A percentile compares a stretch with the other conserved stretches of the same genome.
phyloP scores from a whole-genome alignment of 352 stramenopile species.

The Blastocystis sp. region DNA sequence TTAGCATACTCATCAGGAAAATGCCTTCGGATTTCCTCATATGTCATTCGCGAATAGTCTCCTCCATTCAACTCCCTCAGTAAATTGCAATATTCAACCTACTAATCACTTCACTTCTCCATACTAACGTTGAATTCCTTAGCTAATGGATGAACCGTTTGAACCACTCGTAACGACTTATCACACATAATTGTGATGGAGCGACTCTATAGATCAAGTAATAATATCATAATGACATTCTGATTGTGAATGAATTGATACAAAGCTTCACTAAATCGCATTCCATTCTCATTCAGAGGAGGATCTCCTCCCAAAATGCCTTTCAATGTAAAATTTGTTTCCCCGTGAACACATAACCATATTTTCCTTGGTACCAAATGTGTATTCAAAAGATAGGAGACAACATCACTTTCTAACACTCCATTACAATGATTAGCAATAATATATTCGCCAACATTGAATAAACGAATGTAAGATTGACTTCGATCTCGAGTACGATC shows the following conservation, averaged over 20 bases:
- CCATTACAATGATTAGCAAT: slow-evolving; percentile 66
- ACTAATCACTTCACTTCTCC: background rate
- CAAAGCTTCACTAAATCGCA: slow-evolving; percentile 74
- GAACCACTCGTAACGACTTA: slow-evolving; percentile 36
- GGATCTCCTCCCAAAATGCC: slow-evolving; percentile 69
- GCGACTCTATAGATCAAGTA: background rate
- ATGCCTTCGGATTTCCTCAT: slow-evolving; percentile 74
- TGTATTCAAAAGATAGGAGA: slow-evolving; percentile 74
- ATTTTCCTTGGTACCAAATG: slow-evolving; percentile 80
- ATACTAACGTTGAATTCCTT: slow-evolving; percentile 6
- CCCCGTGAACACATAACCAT: slow-evolving; percentile 78
- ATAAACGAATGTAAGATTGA: slow-evolving; percentile 82
- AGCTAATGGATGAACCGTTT: slow-evolving; percentile 61
- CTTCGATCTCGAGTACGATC: slow-evolving; percentile 75
- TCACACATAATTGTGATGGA: slow-evolving; percentile 54
- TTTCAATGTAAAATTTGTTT: slow-evolving; percentile 73
- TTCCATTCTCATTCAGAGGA: slow-evolving; percentile 75
- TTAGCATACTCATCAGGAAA: slow-evolving; percentile 79
- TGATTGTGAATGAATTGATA: slow-evolving; percentile 76
- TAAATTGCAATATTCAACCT: slow-evolving; percentile 74
- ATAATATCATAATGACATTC: background rate
- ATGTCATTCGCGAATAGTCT: slow-evolving; percentile 79
- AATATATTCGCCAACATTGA: slow-evolving; percentile 70
- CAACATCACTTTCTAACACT: slow-evolving; percentile 67
- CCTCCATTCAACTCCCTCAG: slow-evolving; percentile 81